Evolutionary conservation across 768 basidiomycete species (phyloP).

Genomic region (Crucibulum laeve): DNA sequence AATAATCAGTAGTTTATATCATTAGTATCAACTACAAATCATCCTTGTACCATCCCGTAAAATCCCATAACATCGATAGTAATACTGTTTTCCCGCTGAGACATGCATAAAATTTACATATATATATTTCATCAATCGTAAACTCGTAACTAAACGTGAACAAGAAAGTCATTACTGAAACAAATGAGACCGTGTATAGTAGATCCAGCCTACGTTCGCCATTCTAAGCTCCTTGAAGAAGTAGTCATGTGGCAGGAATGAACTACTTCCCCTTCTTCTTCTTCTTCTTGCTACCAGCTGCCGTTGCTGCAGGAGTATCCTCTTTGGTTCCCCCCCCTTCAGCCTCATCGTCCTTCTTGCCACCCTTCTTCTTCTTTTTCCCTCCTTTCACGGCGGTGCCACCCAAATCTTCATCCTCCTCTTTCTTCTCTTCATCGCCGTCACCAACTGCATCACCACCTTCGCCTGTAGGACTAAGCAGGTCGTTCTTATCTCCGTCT

Average conservation of each 20-base stretch:
- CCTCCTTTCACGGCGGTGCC: background rate
- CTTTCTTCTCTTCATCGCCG: constrained; percentile 3
- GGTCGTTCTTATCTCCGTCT: background rate
- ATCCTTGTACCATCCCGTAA: too few relatives aligned
- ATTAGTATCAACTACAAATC: too few relatives aligned
- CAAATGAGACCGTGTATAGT: background rate
- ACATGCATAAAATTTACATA: too few relatives aligned
- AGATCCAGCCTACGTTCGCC: too few relatives aligned
- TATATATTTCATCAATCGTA: too few relatives aligned
- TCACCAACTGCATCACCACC: background rate
- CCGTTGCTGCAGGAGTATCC: background rate
- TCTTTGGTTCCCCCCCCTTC: background rate
- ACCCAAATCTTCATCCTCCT: background rate
- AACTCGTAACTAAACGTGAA: too few relatives aligned
- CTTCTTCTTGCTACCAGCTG: constrained; percentile 6
- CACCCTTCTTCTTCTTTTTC: background rate
- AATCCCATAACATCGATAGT: too few relatives aligned
- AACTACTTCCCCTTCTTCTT: constrained; percentile 8
- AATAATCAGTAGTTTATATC: too few relatives aligned
- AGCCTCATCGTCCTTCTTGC: background rate
- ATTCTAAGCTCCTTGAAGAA: too few relatives aligned
- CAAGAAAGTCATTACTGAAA: too few relatives aligned
- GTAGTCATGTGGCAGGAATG: background rate
- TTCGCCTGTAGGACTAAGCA: constrained; percentile 1
- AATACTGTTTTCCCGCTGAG: too few relatives aligned